These are phyloP conservation scores for Rusavskia elegans DNA, from an alignment of 495 filamentous ascomycete species.

Conservation along the genomic window DNA sequence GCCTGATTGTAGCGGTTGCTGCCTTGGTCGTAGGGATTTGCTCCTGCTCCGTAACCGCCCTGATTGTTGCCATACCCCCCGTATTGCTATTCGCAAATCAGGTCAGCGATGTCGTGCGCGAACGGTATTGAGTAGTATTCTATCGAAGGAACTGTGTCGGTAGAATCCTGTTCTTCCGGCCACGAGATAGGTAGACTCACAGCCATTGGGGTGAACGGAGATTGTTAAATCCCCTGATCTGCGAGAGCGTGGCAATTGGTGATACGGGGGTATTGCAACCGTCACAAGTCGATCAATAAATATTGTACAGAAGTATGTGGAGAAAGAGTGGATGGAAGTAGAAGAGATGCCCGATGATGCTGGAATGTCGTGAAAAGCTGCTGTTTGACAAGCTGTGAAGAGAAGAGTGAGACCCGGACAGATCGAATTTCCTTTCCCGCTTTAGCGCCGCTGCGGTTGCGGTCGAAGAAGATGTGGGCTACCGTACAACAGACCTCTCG, in stretches of 20 bases:
- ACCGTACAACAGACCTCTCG: neutral
- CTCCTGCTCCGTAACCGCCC: slow-evolving; percentile 44
- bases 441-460: neutral
- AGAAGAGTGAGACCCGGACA: neutral
- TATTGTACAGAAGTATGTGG: neutral
- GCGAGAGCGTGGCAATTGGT: neutral
- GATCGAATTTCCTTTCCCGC: neutral
- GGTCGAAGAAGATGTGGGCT: neutral
- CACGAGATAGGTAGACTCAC: neutral
- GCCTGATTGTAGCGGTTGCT: slow-evolving; percentile 14
- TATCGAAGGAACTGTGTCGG: no score
- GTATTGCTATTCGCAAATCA: neutral
- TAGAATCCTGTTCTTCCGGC: no score
- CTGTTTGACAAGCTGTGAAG: neutral
- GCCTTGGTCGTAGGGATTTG: slow-evolving; percentile 44
- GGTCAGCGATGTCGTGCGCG: neutral
- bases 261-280: neutral
- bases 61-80: slow-evolving; percentile 9
- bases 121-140: no score
- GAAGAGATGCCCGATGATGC: neutral
- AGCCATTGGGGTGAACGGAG: neutral
- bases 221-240: neutral
- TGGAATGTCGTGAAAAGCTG: neutral
- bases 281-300: neutral
- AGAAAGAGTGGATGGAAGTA: neutral